phyloP scores from a whole-genome alignment of 78 protist genomes.

The Dictyostelium brefeldianum region DNA sequence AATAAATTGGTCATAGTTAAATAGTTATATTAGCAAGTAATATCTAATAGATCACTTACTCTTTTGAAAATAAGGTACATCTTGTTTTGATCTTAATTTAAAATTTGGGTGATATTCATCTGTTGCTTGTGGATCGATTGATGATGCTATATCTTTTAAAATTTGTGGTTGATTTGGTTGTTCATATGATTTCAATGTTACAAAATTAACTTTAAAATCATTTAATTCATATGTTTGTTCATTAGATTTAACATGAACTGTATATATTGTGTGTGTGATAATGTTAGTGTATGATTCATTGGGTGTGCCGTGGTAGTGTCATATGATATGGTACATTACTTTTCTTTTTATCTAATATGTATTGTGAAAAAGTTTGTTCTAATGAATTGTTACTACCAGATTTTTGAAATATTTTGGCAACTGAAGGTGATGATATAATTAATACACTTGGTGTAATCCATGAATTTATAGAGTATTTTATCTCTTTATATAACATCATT shows the following conservation, averaged over 20 bases:
- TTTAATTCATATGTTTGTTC: slow-evolving; percentile 52
- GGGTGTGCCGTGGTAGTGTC: neutral
- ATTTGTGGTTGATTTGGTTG: slow-evolving; percentile 2
- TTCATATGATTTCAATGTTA: slow-evolving; percentile 35
- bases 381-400: slow-evolving; percentile 41
- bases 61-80: slow-evolving; percentile 71
- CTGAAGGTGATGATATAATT: slow-evolving; percentile 63
- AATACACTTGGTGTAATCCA: slow-evolving; percentile 71
- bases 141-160: slow-evolving; percentile 21
- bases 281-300: neutral
- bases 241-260: slow-evolving; percentile 25
- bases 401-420: slow-evolving; percentile 42
- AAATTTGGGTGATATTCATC: slow-evolving; percentile 69
- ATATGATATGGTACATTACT: neutral
- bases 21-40: too few species aligned
- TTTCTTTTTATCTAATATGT: slow-evolving; percentile 46
- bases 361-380: slow-evolving; percentile 31
- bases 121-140: slow-evolving; percentile 59
- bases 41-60: neutral
- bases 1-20: too few species aligned
- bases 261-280: neutral
- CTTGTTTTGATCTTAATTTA: slow-evolving; percentile 63
- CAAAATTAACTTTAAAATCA: slow-evolving; percentile 65
- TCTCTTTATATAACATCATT: slow-evolving; percentile 25
- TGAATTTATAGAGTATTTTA: slow-evolving; percentile 39